These are phyloP conservation scores for Pharus latifolius DNA, from an alignment of 176 grass and related monocot species.

Conservation along the genomic window DNA sequence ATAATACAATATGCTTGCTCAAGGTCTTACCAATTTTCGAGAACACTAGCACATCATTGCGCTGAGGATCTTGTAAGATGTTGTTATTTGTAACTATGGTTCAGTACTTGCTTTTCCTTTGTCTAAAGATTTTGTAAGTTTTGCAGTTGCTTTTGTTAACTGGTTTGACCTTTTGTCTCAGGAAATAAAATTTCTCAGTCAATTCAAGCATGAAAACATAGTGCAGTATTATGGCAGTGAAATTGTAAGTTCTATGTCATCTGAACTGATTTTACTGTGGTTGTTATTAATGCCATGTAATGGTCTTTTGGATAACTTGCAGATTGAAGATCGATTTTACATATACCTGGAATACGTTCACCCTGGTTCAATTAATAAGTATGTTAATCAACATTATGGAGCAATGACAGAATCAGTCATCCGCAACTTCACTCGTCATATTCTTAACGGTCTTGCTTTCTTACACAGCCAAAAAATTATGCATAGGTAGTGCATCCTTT, in stretches of 20 bases:
- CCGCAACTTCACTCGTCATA: slow-evolving; percentile 98
- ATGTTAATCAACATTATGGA: slow-evolving; percentile 78
- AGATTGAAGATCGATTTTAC: slow-evolving; percentile 77
- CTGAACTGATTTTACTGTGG: background rate
- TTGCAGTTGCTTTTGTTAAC: slow-evolving; percentile 11
- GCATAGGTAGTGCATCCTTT: slow-evolving; percentile 12
- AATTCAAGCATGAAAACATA: slow-evolving; percentile 98
- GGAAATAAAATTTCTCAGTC: slow-evolving; percentile 97
- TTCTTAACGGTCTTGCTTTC: slow-evolving; percentile 80
- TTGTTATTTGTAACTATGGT: background rate
- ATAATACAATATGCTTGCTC: background rate
- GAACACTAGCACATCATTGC: background rate
- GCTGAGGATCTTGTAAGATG: background rate
- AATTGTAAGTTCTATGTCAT: slow-evolving; percentile 50
- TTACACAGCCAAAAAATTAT: slow-evolving; percentile 94
- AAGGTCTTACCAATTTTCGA: background rate
- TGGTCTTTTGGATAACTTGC: background rate
- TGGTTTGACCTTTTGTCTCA: slow-evolving; percentile 36
- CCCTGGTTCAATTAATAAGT: slow-evolving; percentile 96
- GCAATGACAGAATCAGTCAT: slow-evolving; percentile 90
- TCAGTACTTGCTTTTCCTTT: slow-evolving; percentile 10
- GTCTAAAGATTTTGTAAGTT: slow-evolving; percentile 6
- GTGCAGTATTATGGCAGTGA: slow-evolving; percentile 97
- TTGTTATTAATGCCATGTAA: slow-evolving; percentile 21
- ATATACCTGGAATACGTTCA: slow-evolving; percentile 98